Evolutionary conservation across 2,329 filamentous ascomycete genomes (phyloP).

Genomic region (Fusarium sp.): DNA sequence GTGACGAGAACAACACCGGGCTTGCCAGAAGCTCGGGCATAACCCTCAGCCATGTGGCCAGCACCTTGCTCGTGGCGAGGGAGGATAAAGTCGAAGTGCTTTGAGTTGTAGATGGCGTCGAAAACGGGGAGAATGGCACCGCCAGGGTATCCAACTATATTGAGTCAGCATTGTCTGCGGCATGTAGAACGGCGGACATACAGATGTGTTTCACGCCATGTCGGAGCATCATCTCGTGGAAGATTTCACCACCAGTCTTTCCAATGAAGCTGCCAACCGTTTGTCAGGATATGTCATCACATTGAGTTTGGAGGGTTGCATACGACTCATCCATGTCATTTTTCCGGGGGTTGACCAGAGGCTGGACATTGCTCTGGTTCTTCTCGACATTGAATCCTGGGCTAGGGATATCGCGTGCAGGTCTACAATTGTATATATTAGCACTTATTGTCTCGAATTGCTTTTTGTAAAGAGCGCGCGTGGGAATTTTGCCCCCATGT

Average conservation of each 20-base stretch:
- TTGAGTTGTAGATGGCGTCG: conserved; percentile 98
- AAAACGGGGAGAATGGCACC: conserved; percentile 97
- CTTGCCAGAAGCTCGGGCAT: conserved; percentile 88
- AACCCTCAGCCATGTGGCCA: conserved; percentile 98
- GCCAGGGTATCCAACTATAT: conserved; percentile 84
- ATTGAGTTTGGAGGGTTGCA: conserved; percentile 47
- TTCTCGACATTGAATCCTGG: conserved; percentile 65
- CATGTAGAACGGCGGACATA: conserved; percentile 60
- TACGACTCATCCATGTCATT: conserved; percentile 84
- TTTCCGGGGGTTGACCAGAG: conserved; percentile 67
- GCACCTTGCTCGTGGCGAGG: conserved; percentile 94
- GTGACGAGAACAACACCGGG: conserved; percentile 97
- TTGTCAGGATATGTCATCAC: neutral
- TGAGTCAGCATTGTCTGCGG: conserved; percentile 37
- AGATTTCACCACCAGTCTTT: conserved; percentile 88
- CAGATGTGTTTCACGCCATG: conserved; percentile 93
- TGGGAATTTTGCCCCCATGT: neutral
- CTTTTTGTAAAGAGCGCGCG: neutral
- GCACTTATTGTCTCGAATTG: neutral
- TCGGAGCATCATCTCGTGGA: conserved; percentile 98
- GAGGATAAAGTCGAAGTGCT: conserved; percentile 95
- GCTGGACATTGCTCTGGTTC: conserved; percentile 70
- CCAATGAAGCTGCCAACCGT: conserved; percentile 68
- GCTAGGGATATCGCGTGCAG: conserved; percentile 68
- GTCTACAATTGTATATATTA: conserved; percentile 33